Conservation (phyloP, 345 rosid genomes). For the Acer saccharum region DNA sequence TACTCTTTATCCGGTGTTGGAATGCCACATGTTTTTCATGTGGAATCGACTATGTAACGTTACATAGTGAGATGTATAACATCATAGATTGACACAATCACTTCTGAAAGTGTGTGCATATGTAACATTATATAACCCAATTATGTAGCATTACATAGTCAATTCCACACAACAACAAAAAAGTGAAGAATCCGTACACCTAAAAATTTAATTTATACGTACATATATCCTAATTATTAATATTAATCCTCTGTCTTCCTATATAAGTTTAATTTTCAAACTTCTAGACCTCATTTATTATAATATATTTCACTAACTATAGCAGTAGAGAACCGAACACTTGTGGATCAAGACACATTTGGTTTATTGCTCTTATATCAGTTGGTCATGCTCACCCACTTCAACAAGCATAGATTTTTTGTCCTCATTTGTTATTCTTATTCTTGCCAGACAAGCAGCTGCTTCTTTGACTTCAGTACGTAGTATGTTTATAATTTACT, state of each 20-base stretch:
- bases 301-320: background rate
- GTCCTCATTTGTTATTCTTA: background rate
- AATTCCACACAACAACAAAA: too few relatives aligned
- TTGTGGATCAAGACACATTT: background rate
- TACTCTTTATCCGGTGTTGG: too few relatives aligned
- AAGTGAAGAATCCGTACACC: too few relatives aligned
- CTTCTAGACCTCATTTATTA: background rate
- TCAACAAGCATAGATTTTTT: background rate
- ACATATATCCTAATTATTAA: background rate
- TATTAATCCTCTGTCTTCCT: background rate
- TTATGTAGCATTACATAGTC: too few relatives aligned
- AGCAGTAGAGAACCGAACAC: background rate
- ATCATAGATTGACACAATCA: too few relatives aligned
- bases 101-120: too few relatives aligned
- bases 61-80: too few relatives aligned
- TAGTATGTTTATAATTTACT: background rate
- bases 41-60: too few relatives aligned
- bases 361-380: background rate
- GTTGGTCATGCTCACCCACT: conserved; percentile 3
- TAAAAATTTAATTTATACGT: too few relatives aligned
- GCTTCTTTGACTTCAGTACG: background rate
- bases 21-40: too few relatives aligned
- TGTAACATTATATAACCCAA: too few relatives aligned
- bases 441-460: background rate
- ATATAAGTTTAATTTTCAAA: background rate